These are phyloP conservation scores for Saccharomyces kudriavzevii DNA, from an alignment of 805 yeast species.

Conservation along the genomic window DNA sequence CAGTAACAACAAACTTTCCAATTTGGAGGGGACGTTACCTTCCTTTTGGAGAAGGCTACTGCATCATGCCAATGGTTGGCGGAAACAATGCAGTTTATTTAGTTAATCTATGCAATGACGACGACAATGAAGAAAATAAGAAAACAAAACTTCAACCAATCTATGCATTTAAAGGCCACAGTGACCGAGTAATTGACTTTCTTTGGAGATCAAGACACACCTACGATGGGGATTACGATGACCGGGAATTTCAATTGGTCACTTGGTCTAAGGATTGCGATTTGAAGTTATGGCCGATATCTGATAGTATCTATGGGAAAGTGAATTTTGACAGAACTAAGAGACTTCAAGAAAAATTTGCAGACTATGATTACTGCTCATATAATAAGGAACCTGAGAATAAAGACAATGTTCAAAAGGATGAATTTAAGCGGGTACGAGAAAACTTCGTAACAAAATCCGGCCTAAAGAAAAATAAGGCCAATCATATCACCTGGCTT, in stretches of 20 bases:
- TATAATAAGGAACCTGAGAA: constrained; percentile 45
- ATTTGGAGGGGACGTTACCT: constrained; percentile 80
- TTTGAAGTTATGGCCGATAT: constrained; percentile 70
- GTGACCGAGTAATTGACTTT: constrained; percentile 79
- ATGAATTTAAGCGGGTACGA: constrained; percentile 29
- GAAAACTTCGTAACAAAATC: constrained; percentile 36
- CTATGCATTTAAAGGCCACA: constrained; percentile 68
- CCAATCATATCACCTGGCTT: constrained; percentile 81
- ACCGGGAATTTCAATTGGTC: constrained; percentile 81
- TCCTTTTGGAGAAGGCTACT: constrained; percentile 84
- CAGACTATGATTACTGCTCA: constrained; percentile 39
- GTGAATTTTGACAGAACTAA: constrained; percentile 36
- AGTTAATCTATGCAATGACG: constrained; percentile 19
- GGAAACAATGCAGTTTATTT: constrained; percentile 49
- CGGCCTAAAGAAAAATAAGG: constrained; percentile 29
- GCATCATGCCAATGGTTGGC: constrained; percentile 84
- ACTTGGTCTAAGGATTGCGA: constrained; percentile 92
- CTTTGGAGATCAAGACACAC: constrained; percentile 69
- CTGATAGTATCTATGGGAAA: constrained; percentile 40
- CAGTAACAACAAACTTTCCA: constrained; percentile 70
- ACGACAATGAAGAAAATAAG: constrained; percentile 17
- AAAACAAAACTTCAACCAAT: constrained; percentile 41
- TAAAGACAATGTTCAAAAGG: constrained; percentile 14
- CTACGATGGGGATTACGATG: constrained; percentile 40
- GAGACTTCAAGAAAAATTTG: constrained; percentile 32